Base-by-base conservation (phyloP, 2,329 filamentous ascomycete genomes). In the Waltergamsia citrina region DNA sequence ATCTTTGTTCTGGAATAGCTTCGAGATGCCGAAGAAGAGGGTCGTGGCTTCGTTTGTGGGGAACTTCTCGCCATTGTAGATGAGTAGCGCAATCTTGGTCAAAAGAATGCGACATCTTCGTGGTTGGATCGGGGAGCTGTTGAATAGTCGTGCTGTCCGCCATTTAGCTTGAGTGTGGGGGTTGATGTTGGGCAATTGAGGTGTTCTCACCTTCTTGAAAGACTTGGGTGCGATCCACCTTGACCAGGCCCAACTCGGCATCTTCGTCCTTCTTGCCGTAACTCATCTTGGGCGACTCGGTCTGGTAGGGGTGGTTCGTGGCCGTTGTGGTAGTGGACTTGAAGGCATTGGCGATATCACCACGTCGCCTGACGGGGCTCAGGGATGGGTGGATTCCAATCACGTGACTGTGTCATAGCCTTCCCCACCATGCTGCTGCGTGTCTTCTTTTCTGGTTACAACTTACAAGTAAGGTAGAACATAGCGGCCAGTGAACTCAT, bases 201-300 rank as follows among this genome's bases (percentile, higher is more conserved):
- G 15, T 33, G 29, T 10, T 45, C 24, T 37, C 42, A 95, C 92
- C 92, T 81, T 98, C 92, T 70, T 96, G 92, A 62, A 96, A 96
- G 45, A 98, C 92, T 51, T 90, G 87, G 37, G 90, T 95, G 54
- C 93, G 82, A 68, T 98, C 92, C 53, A 96, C 86, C 74, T 90
- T 94, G 71, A 96, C 83, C 69, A 96, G 75, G 56, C 84, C 81
- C 59, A 81, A 77, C 59, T 95, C 90, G 56, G 81, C 85, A 70
- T 98, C 92, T 74, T 96, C 92, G 63, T 98, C 90, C 73, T 94
- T 96, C 71, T 98, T 98, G 71, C 90, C 81, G 76, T 92, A 94
- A 66, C 83, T 92, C 88, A 94, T 94, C 55, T 48, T 78, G 67
- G 64, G 65, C 62, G 52, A 50, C 49, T 51, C 48, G 49, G 47